Evolutionary conservation across 495 filamentous ascomycete genomes (phyloP).

Genomic region (Aspergillus biplanus): DNA sequence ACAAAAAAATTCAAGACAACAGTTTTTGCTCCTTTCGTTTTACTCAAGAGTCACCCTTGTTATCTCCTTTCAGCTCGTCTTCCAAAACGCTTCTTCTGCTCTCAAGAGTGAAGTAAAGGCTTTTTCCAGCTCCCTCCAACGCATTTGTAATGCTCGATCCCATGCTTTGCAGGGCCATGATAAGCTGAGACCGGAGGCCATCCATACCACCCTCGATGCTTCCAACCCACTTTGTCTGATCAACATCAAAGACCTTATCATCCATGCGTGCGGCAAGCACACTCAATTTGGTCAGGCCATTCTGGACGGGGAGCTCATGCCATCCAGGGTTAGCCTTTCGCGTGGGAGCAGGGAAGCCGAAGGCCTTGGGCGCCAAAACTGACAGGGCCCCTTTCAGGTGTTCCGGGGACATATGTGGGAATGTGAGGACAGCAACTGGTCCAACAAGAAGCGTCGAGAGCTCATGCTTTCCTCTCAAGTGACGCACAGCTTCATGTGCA

Average conservation of each 20-base stretch:
- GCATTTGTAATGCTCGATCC: conserved; percentile 71
- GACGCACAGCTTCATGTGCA: conserved; percentile 63
- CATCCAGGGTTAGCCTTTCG: conserved; percentile 76
- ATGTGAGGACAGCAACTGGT: conserved; percentile 76
- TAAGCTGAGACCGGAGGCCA: conserved; percentile 78
- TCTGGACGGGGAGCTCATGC: conserved; percentile 74
- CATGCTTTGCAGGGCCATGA: conserved; percentile 73
- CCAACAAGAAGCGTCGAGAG: conserved; percentile 79
- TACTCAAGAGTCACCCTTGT: conserved; percentile 41
- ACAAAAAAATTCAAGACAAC: conserved; percentile 28
- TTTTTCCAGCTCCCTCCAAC: conserved; percentile 77
- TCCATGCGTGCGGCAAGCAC: conserved; percentile 83
- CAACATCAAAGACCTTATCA: conserved; percentile 79
- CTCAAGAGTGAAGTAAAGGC: conserved; percentile 83
- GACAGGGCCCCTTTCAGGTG: conserved; percentile 79
- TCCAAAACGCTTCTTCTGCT: conserved; percentile 75
- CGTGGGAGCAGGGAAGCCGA: conserved; percentile 75
- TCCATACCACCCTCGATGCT: conserved; percentile 83
- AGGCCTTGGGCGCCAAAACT: conserved; percentile 69
- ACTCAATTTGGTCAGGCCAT: conserved; percentile 82
- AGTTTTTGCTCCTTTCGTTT: not conserved
- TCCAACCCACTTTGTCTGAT: conserved; percentile 80
- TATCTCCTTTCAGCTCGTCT: conserved; percentile 60
- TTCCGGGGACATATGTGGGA: conserved; percentile 79
- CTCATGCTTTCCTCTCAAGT: conserved; percentile 59